These are phyloP conservation scores for Shiraia sp. DNA, from an alignment of 2,329 filamentous ascomycete genomes.

Conservation along the genomic window DNA sequence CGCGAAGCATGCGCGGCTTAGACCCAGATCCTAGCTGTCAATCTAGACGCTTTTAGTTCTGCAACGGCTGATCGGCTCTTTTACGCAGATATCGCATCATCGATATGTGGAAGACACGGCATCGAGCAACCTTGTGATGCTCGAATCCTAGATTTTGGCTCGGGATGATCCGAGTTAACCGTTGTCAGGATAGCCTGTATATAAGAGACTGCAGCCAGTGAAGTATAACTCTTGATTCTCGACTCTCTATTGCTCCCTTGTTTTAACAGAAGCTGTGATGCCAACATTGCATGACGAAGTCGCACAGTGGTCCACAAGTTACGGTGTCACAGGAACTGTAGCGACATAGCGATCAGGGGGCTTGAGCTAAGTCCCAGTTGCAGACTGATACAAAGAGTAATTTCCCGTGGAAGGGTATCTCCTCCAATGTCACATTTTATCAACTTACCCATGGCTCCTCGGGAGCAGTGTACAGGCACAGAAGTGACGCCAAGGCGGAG, in stretches of 20 bases:
- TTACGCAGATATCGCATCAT: conserved; percentile 12
- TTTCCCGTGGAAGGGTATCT: background rate
- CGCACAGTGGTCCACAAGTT: background rate
- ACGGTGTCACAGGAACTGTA: conserved; percentile 2
- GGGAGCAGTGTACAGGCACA: no score
- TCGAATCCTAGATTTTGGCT: conserved; percentile 1
- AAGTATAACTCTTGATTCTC: background rate
- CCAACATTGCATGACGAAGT: conserved; percentile 9
- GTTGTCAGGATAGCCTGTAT: background rate
- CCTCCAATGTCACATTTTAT: no score
- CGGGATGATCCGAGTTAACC: no score
- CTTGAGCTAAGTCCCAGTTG: conserved; percentile 1
- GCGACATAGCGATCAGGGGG: conserved; percentile 3
- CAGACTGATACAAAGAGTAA: background rate
- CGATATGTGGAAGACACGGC: conserved; percentile 8
- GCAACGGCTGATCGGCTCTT: conserved; percentile 29
- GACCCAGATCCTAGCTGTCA: conserved; percentile 27
- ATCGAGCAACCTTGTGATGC: conserved; percentile 10
- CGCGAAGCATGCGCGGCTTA: conserved; percentile 23
- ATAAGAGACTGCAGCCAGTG: conserved; percentile 1
- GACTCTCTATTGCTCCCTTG: background rate
- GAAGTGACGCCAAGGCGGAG: no score
- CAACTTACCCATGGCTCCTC: no score
- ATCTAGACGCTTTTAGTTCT: conserved; percentile 26
- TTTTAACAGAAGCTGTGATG: background rate